Conservation (phyloP, 768 basidiomycete species). For the Aureoboletus auriporus region DNA sequence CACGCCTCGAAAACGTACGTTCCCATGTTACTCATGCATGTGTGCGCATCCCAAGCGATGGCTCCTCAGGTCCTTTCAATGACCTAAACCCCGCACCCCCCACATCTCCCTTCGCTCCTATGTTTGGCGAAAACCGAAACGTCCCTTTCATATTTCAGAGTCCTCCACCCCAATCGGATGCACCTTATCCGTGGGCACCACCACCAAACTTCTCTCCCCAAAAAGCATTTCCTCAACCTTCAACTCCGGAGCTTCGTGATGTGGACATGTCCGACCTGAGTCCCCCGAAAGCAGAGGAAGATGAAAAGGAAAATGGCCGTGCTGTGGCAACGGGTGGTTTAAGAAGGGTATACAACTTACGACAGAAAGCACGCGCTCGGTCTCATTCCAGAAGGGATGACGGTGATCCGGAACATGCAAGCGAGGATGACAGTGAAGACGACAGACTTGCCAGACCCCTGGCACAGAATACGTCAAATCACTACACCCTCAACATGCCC, state of each 20-base stretch:
- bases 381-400: constrained; percentile 18
- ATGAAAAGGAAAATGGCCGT: constrained; percentile 39
- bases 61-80: constrained; percentile 40
- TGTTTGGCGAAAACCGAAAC: constrained; percentile 62
- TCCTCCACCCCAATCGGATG: constrained; percentile 39
- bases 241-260: constrained; percentile 51
- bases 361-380: constrained; percentile 45
- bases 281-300: constrained; percentile 47
- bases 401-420: constrained; percentile 35
- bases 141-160: constrained; percentile 72
- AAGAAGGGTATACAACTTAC: constrained; percentile 59
- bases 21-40: constrained; percentile 23
- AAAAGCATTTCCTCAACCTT: constrained; percentile 52
- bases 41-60: constrained; percentile 21
- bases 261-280: constrained; percentile 75
- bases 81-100: constrained; percentile 39
- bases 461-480: constrained; percentile 62
- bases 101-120: constrained; percentile 37
- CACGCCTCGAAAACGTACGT: constrained; percentile 68
- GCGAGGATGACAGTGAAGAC: constrained; percentile 48
- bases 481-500: constrained; percentile 82
- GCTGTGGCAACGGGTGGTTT: constrained; percentile 62
- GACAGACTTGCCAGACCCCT: constrained; percentile 36
- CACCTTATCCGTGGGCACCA: constrained; percentile 62
- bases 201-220: constrained; percentile 56